Evolutionary conservation across 148 eudicot genomes (phyloP), one percentile per base, ranked within the genome.

Genomic region (Diospyros lotus): DNA sequence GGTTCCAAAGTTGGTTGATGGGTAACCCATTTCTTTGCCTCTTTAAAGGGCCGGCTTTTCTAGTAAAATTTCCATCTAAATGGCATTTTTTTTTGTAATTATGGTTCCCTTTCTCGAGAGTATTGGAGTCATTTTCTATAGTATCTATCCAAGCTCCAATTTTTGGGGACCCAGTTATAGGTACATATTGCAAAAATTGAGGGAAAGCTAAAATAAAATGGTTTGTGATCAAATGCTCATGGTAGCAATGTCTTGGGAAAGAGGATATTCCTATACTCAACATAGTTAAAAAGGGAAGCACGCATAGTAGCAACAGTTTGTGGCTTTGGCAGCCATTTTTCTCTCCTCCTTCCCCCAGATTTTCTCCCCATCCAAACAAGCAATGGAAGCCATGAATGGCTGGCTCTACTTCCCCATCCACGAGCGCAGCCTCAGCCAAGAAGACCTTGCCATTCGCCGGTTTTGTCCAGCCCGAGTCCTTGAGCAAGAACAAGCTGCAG

Each of bases 401-500:
- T 58, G 68, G 73, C 42, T 78, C 4, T 66, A 46, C 48, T 39
- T 79, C 15, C 74, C 78, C 70, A 61, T 67, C 58, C 66, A 46
- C 11, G 69, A 66, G 14, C 66, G 40, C 65, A 13, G 71, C 62
- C 7, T 18, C 2, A 13, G 42, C 64, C 78, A 77, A 64, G 64
- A 75, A 40, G 72, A 74, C 44, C 45, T 65, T 53, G 80, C 87
- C 58, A 84, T 84, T 76, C 78, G 87, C 8, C 75, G 66, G 80
- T 84, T 84, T 54, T 84, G 84, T 58, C 80, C 80, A 2, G 87
- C 80, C 28, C 69, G 84, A 11, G 53, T 78, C 15, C 28, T 28
- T 28, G 74, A 73, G 75, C 78, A 78, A 75, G 71, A 83, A 74
- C 78, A 80, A 68, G 72, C 6, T 4, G 71, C 6, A 51, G 67